Base-by-base conservation (phyloP, 108 stramenopile species). In the Stephanodiscus minutulus region DNA sequence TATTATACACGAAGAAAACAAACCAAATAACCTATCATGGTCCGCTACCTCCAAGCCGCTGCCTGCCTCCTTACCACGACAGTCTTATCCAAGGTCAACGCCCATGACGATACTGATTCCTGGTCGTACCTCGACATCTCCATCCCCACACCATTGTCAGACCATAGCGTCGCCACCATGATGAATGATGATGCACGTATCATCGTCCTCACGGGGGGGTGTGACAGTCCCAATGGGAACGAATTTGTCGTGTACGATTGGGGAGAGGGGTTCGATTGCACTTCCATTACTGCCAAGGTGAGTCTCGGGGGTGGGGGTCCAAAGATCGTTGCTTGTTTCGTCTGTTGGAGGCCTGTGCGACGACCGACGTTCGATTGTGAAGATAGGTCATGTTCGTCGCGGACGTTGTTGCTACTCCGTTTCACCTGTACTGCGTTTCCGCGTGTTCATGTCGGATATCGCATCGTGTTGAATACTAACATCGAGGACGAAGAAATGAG, bases 131-230 rank as follows among this genome's bases (percentile, higher is more conserved):
- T 75, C 22, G 37, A 66, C 9, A 44, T 59, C 0, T 24, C n/a
- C 12, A 44, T 75, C 9, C 74, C 74, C 48, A 41, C 28, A 0
- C 17, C 66, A 36, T 52, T 75, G 1, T 75, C 74, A 0, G 74
- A 75, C 37, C 29, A 49, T 8, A 29, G 44, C 35, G 33, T 24
- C 4, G 9, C 7, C 59, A 20, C 43, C 24, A 24, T 9, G 12
- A n/a, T n/a, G n/a, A n/a, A n/a, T 9, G 22, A 55, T 22, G 57
- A 73, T 10, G 54, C 46, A 13, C 20, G 17, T 20, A 31, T 7
- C 31, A 77, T 77, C 28, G 44, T 76, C 12, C 7, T 76, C 39
- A 77, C 77, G 17, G 89, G 89, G 56, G 89, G 89, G 8, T 90
- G 89, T 44, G 85, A 76, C 55, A 33, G 48, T 22, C 37, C 70